Evolutionary conservation across 805 yeast genomes (phyloP).

Genomic region (Starmerella stigmatis): DNA sequence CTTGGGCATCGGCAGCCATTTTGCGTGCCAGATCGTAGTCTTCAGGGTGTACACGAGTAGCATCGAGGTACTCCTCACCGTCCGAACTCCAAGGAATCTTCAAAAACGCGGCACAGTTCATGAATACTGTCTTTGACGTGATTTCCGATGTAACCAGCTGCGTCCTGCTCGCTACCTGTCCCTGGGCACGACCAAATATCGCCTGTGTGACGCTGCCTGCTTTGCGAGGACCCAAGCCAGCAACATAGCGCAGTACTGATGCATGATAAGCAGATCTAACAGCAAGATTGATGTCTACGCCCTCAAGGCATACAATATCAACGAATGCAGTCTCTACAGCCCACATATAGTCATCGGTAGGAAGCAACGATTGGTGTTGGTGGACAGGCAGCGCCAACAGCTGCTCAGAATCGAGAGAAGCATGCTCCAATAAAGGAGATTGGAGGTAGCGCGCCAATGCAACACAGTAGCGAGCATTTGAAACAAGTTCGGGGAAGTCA

Average conservation of each 20-base stretch:
- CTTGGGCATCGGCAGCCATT: conserved; percentile 97
- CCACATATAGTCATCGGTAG: conserved; percentile 50
- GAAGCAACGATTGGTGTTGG: conserved; percentile 60
- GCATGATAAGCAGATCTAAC: conserved; percentile 66
- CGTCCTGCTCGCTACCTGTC: conserved; percentile 55
- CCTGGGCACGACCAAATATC: conserved; percentile 46
- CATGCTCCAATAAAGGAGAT: conserved; percentile 84
- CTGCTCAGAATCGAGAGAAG: conserved; percentile 66
- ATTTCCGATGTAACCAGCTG: conserved; percentile 75
- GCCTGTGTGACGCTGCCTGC: conserved; percentile 78
- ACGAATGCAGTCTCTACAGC: conserved; percentile 75
- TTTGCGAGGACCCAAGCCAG: conserved; percentile 94
- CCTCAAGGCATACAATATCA: conserved; percentile 81
- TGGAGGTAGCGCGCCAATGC: conserved; percentile 87
- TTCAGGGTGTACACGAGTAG: conserved; percentile 95
- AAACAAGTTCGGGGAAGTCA: conserved; percentile 78
- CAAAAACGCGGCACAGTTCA: conserved; percentile 86
- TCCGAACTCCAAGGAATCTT: conserved; percentile 54
- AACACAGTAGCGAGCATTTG: conserved; percentile 70
- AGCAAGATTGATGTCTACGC: conserved; percentile 88
- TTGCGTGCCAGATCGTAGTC: conserved; percentile 92
- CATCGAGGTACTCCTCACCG: conserved; percentile 69
- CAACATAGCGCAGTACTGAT: conserved; percentile 59
- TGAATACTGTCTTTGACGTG: conserved; percentile 67
- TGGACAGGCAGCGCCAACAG: conserved; percentile 45